Base-by-base conservation (phyloP, 2,329 filamentous ascomycete species). In the Sclerotinia spermophila region DNA sequence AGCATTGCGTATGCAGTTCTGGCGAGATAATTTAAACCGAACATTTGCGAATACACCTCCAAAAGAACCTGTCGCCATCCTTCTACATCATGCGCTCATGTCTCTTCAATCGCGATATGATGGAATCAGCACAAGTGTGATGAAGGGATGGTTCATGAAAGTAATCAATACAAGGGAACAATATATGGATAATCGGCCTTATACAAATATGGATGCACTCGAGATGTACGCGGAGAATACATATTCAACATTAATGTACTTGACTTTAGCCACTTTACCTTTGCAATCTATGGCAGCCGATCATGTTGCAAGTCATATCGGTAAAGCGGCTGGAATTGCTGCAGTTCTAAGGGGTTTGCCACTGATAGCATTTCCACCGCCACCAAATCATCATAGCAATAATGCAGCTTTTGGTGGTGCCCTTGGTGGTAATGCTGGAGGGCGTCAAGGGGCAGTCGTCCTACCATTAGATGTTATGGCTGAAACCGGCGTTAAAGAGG, bases 151-250 rank as follows among this genome's bases (percentile, higher is more conserved):
- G 91, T 83, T 93, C 45, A 85, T 88, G 68, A 89, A 94, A 65
- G 84, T 98, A 75, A 90, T 98, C 77, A 90, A 86, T 78, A 91
- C 93, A 6, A 86, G 96, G 67, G 93, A 96, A 81, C 90, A 92
- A 77, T 88, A 94, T 76, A 89, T 97, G 81, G 89, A 90, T 55
- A 96, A 97, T 79, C 87, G 91, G 33, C 93, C 95, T 0, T 97
- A 94, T 77, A 83, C 91, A 0, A 91, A 83, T 64, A 80, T 98
- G 60, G 85, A 87, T 2, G 86, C 89, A 0, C 82, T 98, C 67
- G 96, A 99, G 78, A 90, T 89, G 61, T 97, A 98, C 78, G 93
- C 93, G 0, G 96, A 99, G 81, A 94, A 94, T 76, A 98, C 96
- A 1, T 98, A 98, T 81, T 94, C 94, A 27, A 97, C 93, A 0